These are phyloP conservation scores for Hypoxylon lenormandii DNA, from an alignment of 495 filamentous ascomycete species.

Conservation along the genomic window DNA sequence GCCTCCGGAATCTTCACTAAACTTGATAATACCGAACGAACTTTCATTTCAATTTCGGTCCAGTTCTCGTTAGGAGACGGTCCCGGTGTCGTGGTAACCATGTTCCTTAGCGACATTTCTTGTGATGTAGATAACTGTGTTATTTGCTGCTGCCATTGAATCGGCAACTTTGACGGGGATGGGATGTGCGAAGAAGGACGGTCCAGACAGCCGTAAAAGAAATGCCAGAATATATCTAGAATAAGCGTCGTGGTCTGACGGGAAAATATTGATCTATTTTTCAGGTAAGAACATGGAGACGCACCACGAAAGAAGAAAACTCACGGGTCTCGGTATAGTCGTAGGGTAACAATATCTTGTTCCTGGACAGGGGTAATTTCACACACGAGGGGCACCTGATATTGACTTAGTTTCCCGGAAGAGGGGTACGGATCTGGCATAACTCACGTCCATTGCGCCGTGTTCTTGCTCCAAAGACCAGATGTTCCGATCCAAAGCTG, in stretches of 20 bases:
- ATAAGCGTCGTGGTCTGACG: slow-evolving; percentile 57
- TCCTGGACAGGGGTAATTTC: slow-evolving; percentile 68
- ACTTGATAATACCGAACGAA: slow-evolving; percentile 68
- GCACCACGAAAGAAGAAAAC: slow-evolving; percentile 22
- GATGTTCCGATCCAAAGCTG: slow-evolving; percentile 65
- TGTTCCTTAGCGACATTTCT: background rate
- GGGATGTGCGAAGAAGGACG: slow-evolving; percentile 52
- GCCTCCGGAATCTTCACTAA: slow-evolving; percentile 65
- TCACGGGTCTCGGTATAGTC: slow-evolving; percentile 60
- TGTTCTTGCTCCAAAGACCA: slow-evolving; percentile 76
- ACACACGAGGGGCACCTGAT: slow-evolving; percentile 71
- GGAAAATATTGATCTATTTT: slow-evolving; percentile 55
- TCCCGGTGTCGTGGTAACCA: background rate
- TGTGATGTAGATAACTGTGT: slow-evolving; percentile 14
- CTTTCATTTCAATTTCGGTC: slow-evolving; percentile 61
- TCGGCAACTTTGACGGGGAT: slow-evolving; percentile 20
- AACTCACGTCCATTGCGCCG: slow-evolving; percentile 78
- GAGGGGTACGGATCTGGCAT: background rate
- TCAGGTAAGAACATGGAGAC: slow-evolving; percentile 19
- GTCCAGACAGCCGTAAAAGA: slow-evolving; percentile 53
- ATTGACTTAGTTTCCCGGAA: slow-evolving; percentile 22
- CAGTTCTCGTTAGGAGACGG: slow-evolving; percentile 53
- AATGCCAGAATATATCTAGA: slow-evolving; percentile 60
- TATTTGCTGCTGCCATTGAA: slow-evolving; percentile 32
- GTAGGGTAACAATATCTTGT: slow-evolving; percentile 59